These are phyloP conservation scores for Discostella stelligeroides DNA, from an alignment of 108 stramenopile species.

Conservation along the genomic window DNA sequence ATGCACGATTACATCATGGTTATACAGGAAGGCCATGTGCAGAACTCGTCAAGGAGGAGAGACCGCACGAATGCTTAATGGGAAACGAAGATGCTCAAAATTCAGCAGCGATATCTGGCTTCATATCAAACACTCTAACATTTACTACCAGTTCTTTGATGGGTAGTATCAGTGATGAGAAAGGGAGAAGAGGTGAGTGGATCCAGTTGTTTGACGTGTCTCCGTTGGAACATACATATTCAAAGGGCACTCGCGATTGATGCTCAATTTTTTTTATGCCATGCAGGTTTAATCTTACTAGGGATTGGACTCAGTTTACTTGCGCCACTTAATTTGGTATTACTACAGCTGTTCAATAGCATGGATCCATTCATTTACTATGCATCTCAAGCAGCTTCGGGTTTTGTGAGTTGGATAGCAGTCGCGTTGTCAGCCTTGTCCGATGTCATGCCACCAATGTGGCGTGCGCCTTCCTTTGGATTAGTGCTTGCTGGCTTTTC, in stretches of 20 bases:
- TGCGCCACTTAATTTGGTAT: conserved; percentile 58
- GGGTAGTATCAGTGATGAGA: conserved; percentile 81
- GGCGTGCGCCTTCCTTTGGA: conserved; percentile 79
- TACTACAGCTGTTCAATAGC: conserved; percentile 57
- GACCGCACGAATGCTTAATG: conserved; percentile 65
- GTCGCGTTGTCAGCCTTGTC: conserved; percentile 69
- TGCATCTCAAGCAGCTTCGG: conserved; percentile 53
- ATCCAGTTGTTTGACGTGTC: background rate
- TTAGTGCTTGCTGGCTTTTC: conserved; percentile 75
- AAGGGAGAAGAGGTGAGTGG: conserved; percentile 66
- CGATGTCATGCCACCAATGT: conserved; percentile 74
- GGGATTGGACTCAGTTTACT: conserved; percentile 57
- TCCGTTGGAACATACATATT: background rate
- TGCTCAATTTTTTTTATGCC: background rate
- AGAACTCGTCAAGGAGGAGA: conserved; percentile 31
- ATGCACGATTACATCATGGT: conserved; percentile 69
- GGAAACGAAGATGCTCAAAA: conserved; percentile 79
- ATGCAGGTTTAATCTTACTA: conserved; percentile 53
- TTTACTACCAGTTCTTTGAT: conserved; percentile 76
- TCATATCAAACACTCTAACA: conserved; percentile 66
- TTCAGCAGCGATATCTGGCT: conserved; percentile 58
- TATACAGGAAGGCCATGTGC: conserved; percentile 57
- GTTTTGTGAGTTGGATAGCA: conserved; percentile 76
- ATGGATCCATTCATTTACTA: conserved; percentile 76
- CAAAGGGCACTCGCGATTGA: background rate